These are phyloP conservation scores for Talaromyces proteolyticus DNA, from an alignment of 495 filamentous ascomycete species.

Conservation along the genomic window DNA sequence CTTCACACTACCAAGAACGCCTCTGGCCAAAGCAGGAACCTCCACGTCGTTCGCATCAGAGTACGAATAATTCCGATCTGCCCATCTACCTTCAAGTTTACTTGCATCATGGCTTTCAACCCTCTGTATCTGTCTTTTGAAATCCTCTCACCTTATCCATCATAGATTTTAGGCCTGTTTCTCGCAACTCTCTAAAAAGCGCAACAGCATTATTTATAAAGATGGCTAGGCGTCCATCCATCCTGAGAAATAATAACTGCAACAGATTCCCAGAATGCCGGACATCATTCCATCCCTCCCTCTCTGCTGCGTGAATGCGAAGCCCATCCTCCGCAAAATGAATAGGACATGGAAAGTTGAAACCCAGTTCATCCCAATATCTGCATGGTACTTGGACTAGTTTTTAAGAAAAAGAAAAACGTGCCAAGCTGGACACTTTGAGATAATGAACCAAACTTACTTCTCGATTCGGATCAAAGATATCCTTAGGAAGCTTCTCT, in stretches of 20 bases:
- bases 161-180: slow-evolving; percentile 13
- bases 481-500: no score
- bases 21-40: slow-evolving; percentile 26
- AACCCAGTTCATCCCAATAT: slow-evolving; percentile 19
- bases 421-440: background rate
- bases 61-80: slow-evolving; percentile 26
- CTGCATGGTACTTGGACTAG: slow-evolving; percentile 1
- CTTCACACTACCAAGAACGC: slow-evolving; percentile 20
- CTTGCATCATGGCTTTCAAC: no score
- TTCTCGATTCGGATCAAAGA: slow-evolving; percentile 19
- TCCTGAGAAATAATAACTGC: slow-evolving; percentile 13
- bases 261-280: slow-evolving; percentile 17
- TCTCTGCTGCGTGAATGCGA: slow-evolving; percentile 14
- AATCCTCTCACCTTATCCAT: slow-evolving; percentile 13
- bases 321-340: slow-evolving; percentile 20
- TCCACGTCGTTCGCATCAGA: slow-evolving; percentile 36
- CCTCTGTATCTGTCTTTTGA: slow-evolving; percentile 13
- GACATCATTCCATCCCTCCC: slow-evolving; percentile 19
- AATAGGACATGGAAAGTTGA: slow-evolving; percentile 17
- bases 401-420: background rate
- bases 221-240: slow-evolving; percentile 15
- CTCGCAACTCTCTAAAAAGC: slow-evolving; percentile 11
- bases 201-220: slow-evolving; percentile 12
- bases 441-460: slow-evolving; percentile 6
- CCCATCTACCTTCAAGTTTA: background rate